phyloP scores from a whole-genome alignment of 495 filamentous ascomycete genomes.

The Trichoderma parareesei region DNA sequence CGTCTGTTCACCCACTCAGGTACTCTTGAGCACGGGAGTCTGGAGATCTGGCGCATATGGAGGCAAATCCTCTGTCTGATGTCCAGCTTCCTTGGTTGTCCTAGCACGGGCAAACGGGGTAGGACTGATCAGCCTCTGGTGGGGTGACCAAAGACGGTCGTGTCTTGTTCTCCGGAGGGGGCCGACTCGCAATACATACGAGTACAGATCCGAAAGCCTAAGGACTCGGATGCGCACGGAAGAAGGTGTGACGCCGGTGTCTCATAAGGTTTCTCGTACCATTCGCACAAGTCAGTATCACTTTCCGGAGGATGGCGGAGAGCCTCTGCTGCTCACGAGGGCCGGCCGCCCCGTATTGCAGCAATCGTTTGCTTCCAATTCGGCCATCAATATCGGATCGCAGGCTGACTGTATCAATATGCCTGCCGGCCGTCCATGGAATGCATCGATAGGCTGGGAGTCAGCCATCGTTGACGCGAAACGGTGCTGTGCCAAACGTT shows the following conservation, averaged over 20 bases:
- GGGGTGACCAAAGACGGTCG: neutral
- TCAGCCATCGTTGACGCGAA: neutral
- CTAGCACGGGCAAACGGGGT: neutral
- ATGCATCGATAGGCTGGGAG: neutral
- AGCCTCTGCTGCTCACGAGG: too few relatives aligned
- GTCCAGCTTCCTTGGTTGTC: too few relatives aligned
- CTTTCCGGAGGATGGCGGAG: too few relatives aligned
- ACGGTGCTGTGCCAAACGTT: too few relatives aligned
- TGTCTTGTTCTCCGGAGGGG: neutral
- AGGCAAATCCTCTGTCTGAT: too few relatives aligned
- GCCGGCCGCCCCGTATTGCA: neutral
- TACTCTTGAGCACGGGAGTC: too few relatives aligned
- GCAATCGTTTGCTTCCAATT: neutral
- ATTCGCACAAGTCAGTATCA: too few relatives aligned
- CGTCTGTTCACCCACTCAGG: neutral
- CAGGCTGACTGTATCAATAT: too few relatives aligned
- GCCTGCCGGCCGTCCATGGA: too few relatives aligned
- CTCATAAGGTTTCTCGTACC: neutral
- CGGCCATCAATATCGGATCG: neutral
- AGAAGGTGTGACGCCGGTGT: neutral
- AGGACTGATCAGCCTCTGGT: neutral
- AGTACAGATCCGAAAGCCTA: neutral
- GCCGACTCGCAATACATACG: slow-evolving; percentile 1
- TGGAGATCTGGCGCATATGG: too few relatives aligned
- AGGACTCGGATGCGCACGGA: neutral